A percentile compares a stretch with the other conserved stretches of the same genome.
These are phyloP conservation scores for Pisolithus tinctorius DNA, from an alignment of 768 basidiomycete genomes.

Conservation along the genomic window DNA sequence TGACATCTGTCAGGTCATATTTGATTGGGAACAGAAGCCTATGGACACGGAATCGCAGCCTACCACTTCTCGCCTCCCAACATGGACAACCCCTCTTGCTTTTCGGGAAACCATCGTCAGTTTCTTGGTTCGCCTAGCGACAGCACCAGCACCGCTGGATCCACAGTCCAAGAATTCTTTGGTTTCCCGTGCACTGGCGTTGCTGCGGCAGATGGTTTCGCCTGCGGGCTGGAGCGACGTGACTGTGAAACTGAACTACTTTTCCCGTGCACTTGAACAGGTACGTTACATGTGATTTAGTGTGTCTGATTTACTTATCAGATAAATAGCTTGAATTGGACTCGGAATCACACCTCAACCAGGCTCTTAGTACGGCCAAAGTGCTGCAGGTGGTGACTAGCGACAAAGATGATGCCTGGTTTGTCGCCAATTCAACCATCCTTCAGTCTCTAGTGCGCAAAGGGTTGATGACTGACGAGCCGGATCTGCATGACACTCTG, in stretches of 20 bases:
- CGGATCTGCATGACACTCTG: conserved; percentile 71
- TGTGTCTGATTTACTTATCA: conserved; percentile 5
- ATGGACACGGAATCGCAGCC: conserved; percentile 22
- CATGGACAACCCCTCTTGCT: conserved; percentile 71
- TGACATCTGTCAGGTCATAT: conserved; percentile 87
- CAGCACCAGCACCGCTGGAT: conserved; percentile 54
- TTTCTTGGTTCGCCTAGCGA: conserved; percentile 89
- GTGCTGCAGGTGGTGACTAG: conserved; percentile 82
- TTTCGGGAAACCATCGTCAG: conserved; percentile 90
- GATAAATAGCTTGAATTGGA: conserved; percentile 60
- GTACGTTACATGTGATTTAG: conserved; percentile 33
- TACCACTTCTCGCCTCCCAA: conserved; percentile 17
- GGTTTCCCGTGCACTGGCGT: conserved; percentile 53
- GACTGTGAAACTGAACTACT: conserved; percentile 85
- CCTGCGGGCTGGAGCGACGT: conserved; percentile 88
- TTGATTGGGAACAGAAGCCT: conserved; percentile 83
- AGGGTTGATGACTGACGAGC: conserved; percentile 77
- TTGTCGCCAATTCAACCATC: conserved; percentile 56
- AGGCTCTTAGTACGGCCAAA: conserved; percentile 77
- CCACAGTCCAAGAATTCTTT: conserved; percentile 36
- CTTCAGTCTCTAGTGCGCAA: conserved; percentile 84
- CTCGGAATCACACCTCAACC: conserved; percentile 53
- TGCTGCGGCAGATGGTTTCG: conserved; percentile 74
- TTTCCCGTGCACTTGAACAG: conserved; percentile 77
- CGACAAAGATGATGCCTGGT: conserved; percentile 84